A percentile compares a stretch with the other conserved stretches of the same genome.
Evolutionary conservation across 352 stramenopile genomes (phyloP).

Genomic region (Pilasporangium apinafurcum): DNA sequence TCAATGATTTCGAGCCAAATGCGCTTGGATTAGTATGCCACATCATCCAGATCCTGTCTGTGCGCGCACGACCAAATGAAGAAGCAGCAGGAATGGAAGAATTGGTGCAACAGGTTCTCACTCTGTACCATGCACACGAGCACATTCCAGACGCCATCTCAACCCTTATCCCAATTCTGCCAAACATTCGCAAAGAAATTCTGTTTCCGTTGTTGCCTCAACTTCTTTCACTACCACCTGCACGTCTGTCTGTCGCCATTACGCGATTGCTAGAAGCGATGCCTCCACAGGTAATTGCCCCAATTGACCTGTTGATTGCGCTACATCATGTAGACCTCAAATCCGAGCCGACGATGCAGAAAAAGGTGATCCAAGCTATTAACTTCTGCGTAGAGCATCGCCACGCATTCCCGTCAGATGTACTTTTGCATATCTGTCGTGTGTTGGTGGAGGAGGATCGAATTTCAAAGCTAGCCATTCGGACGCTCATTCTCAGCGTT

Average conservation of each 20-base stretch:
- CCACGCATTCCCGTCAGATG: constrained; percentile 70
- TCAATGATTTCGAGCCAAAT: constrained; percentile 52
- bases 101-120: constrained; percentile 56
- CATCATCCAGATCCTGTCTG: constrained; percentile 67
- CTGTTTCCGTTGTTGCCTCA: constrained; percentile 58
- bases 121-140: constrained; percentile 48
- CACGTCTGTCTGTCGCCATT: constrained; percentile 57
- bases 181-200: constrained; percentile 41
- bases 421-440: constrained; percentile 60
- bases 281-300: constrained; percentile 54
- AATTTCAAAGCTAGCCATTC: constrained; percentile 63
- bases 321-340: constrained; percentile 77
- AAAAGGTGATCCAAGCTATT: constrained; percentile 70
- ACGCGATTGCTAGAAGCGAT: constrained; percentile 67
- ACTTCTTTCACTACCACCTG: constrained; percentile 43
- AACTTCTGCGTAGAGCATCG: constrained; percentile 78
- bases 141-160: constrained; percentile 57
- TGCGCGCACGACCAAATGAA: constrained; percentile 29
- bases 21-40: constrained; percentile 67
- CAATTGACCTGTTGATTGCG: constrained; percentile 64
- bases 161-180: constrained; percentile 62
- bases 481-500: constrained; percentile 74
- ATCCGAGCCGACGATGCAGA: constrained; percentile 60
- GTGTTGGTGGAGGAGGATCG: constrained; percentile 52
- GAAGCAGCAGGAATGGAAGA: constrained; percentile 25